Evolutionary conservation across 2,329 filamentous ascomycete genomes (phyloP), one percentile per base, ranked within the genome.

Genomic region (Fusarium pseudograminearum): DNA sequence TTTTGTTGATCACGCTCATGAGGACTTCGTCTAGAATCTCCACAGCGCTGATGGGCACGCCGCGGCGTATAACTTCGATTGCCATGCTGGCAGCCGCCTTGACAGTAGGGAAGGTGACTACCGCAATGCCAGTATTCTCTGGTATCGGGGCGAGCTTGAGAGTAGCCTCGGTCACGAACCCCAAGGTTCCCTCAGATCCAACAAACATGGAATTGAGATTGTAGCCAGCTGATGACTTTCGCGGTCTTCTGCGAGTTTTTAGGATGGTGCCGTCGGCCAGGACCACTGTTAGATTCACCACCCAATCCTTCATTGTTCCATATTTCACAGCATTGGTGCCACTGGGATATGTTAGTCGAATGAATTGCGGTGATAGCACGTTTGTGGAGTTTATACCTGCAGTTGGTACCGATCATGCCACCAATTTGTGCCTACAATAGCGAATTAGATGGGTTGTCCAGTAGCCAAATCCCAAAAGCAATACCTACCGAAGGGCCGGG

Each of bases 21-120:
- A 94, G 92, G 2, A 95, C 90, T 55, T 95, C 92, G 74, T 95
- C 93, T 90, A 96, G 93, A 72, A 96, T 89, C 79, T 96, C 93
- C 86, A 94, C 90, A 3, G 91, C 91, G 1, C 90, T 91, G 7
- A 94, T 86, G 0, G 90, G 91, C 2, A 94, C 84, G 0, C 91
- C 92, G 2, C 88, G 85, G 69, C 91, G 88, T 83, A 95, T 91
- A 14, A 95, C 87, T 53, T 86, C 87, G 2, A 91, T 90, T 0
- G 92, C 92, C 0, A 92, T 91, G 0, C 89, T 85, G 0, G 92
- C 92, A 2, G 93, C 93, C 75, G 92, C 89, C 18, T 91, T 87
- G 64, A 95, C 93, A 0, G 86, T 89, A 0, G 91, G 91, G 76
- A 96, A 96, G 0, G 89, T 90, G 9, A 93, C 91, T 3, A 95